Conservation (phyloP, 352 stramenopile genomes). For the Globisporangium nagaii region DNA sequence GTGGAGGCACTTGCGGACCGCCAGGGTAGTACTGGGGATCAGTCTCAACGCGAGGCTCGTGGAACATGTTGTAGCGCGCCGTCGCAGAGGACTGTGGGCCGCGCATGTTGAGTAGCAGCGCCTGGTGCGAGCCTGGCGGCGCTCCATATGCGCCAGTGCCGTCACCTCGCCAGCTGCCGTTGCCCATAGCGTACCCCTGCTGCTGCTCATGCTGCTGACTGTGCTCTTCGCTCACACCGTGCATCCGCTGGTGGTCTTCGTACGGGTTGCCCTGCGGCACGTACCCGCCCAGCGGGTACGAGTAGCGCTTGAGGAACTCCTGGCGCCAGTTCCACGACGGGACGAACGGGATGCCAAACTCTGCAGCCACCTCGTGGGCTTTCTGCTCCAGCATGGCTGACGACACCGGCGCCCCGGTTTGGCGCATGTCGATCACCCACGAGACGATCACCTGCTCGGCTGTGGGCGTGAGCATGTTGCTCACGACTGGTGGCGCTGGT, state of each 20-base stretch:
- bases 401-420: constrained; percentile 4
- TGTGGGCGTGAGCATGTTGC: background rate
- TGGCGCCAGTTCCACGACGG: constrained; percentile 13
- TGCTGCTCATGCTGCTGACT: constrained; percentile 1
- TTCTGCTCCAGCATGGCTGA: constrained; percentile 11
- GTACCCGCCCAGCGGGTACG: constrained; percentile 8
- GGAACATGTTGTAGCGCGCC: constrained; percentile 11
- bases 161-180: background rate
- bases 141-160: constrained; percentile 4
- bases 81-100: background rate
- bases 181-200: no score
- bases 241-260: background rate
- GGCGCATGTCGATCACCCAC: constrained; percentile 12
- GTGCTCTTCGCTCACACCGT: constrained; percentile 3
- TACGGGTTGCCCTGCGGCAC: background rate
- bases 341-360: constrained; percentile 8
- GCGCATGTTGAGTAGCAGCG: constrained; percentile 11
- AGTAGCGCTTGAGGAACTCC: constrained; percentile 15
- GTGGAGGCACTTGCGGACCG: background rate
- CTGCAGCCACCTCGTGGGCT: constrained; percentile 5
- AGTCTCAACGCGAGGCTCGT: background rate
- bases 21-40: constrained; percentile 2
- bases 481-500: background rate
- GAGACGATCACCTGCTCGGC: constrained; percentile 11
- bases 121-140: constrained; percentile 9